These are phyloP conservation scores for Aspergillus sp. DNA, from an alignment of 2,329 filamentous ascomycete species.

Conservation along the genomic window DNA sequence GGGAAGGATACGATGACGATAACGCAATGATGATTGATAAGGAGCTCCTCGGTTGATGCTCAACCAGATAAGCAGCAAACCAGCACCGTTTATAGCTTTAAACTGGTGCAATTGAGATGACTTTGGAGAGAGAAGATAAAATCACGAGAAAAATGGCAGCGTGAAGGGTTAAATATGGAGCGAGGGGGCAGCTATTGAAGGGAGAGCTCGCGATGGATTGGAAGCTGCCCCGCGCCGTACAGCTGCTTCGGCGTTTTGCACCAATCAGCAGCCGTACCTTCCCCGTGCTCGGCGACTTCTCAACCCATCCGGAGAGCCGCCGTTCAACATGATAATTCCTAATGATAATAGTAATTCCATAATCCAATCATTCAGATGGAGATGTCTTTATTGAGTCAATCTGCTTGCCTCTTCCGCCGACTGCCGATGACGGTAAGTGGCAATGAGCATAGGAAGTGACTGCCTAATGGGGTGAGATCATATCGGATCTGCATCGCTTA, in stretches of 20 bases:
- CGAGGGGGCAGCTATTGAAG: not conserved
- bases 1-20: not conserved
- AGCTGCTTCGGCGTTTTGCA: conserved; percentile 11
- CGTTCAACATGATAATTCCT: not conserved
- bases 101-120: not conserved
- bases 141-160: not conserved
- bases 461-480: not conserved
- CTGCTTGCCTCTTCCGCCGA: not conserved
- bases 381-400: not conserved
- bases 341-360: not conserved
- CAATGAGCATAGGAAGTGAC: not conserved
- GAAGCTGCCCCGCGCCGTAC: conserved; percentile 5
- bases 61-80: not conserved
- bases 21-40: conserved; percentile 6
- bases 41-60: not conserved
- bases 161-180: conserved; percentile 12
- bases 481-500: not conserved
- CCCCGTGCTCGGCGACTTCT: conserved; percentile 7
- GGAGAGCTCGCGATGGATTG: conserved; percentile 3
- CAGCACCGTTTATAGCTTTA: not conserved
- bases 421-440: not conserved
- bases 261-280: conserved; percentile 7
- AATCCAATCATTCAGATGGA: not conserved
- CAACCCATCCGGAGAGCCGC: not conserved
- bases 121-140: not conserved